Conservation (phyloP, 2,329 filamentous ascomycete species). For the Ploettnerulaceae sp. region DNA sequence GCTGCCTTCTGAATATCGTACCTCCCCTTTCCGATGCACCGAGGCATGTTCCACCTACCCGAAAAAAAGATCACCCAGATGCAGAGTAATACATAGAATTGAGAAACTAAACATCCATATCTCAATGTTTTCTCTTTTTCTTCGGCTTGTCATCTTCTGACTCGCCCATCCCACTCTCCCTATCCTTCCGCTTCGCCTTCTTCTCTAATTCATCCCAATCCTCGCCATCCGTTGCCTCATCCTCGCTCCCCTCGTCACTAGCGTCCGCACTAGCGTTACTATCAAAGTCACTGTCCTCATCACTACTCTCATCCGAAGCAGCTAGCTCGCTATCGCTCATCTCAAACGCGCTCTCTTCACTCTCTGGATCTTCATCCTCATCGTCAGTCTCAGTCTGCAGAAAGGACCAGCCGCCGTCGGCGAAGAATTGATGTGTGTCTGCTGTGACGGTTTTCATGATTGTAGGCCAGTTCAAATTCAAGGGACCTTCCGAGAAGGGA, state of each 20-base stretch:
- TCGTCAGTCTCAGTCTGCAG: conserved; percentile 82
- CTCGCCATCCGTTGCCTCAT: conserved; percentile 74
- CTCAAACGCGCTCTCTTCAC: conserved; percentile 90
- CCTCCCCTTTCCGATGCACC: neutral
- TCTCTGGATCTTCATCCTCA: conserved; percentile 70
- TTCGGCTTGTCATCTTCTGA: conserved; percentile 68
- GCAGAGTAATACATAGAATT: too few relatives aligned
- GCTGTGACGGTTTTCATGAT: conserved; percentile 99
- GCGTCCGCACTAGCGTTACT: conserved; percentile 82
- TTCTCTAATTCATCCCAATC: conserved; percentile 94
- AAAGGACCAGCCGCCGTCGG: conserved; percentile 93
- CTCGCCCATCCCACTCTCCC: conserved; percentile 60
- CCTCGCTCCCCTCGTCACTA: conserved; percentile 66
- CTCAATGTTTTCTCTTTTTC: conserved; percentile 59
- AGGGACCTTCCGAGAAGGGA: conserved; percentile 85
- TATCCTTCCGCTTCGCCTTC: conserved; percentile 82
- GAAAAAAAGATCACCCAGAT: neutral
- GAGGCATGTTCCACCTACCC: too few relatives aligned
- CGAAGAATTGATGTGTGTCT: conserved; percentile 92
- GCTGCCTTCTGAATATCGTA: neutral
- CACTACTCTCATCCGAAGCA: conserved; percentile 67
- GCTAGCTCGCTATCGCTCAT: conserved; percentile 78
- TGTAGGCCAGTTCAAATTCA: conserved; percentile 97
- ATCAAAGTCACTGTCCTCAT: conserved; percentile 90
- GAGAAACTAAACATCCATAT: neutral